Base-by-base conservation (phyloP, 306 rosid genomes). In the Begonia fuchsioides region DNA sequence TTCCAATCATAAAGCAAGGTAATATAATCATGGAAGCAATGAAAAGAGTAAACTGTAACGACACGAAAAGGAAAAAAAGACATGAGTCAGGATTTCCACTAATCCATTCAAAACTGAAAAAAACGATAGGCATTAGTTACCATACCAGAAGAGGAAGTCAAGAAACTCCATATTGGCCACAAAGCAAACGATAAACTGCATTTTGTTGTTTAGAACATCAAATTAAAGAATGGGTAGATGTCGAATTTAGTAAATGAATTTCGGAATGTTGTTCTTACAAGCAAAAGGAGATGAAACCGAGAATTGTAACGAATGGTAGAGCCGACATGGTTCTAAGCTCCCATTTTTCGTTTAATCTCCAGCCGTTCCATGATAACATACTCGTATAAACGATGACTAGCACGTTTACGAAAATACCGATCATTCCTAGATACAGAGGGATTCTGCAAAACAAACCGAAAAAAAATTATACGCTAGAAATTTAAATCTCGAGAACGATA, bases 161-260 rank as follows among this genome's bases (percentile, higher is more conserved):
- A 77, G 76, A 82, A 79, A 57, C 87, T 68, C 94, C 95, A 90
- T 46, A 90, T 79, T 58, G 98, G 95, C 98, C 98, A 90, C 66
- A 92, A 67, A 17, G 98, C 96, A 66, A 77, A 92, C 61, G 83
- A 57, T 60, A 92, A 71, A 71, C 98, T 92, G 57, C 40, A 63
- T 62, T 62, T 32, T 12, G 50, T 32, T 17, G 60, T 43, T 15
- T 20, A 17, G 48, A 14, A 46, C 10, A 6, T 17, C 38, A 53
- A 8, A 53, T 70, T 57, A 76, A 74, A 14, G 51, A 64, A 62
- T 57, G 51, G 58, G 44, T 41, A 53, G 66, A 47, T 9, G 13
- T 13, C 17, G 32, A 39, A 19, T 38, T 45, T 10, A 16, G 46
- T 38, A 44, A 1, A 26, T 50, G 9, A 16, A 19, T 47, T 57